Percentiles rank a stretch among this genome's conserved stretches.
Conservation (phyloP, 345 rosid species). For the Ricinus communis region DNA sequence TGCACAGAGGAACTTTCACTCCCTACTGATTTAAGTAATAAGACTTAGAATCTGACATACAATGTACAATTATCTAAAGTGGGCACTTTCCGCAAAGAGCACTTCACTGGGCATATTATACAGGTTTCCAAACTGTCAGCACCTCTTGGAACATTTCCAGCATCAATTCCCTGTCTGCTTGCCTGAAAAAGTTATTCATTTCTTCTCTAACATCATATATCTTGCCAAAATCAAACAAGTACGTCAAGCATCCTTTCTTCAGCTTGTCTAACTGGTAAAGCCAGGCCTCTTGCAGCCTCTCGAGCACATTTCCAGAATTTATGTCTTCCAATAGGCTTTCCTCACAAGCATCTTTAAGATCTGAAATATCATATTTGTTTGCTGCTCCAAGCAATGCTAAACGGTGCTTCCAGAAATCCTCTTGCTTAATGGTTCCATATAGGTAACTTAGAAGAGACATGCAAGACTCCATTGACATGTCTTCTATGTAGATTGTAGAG, state of each 20-base stretch:
- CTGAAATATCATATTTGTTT: conserved; percentile 73
- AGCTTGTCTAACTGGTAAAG: conserved; percentile 77
- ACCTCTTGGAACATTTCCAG: conserved; percentile 92
- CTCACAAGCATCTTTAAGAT: conserved; percentile 78
- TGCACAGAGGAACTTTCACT: not conserved
- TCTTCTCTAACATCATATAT: conserved; percentile 80
- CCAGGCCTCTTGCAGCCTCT: conserved; percentile 91
- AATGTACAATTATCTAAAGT: conserved; percentile 2
- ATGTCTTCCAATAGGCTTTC: conserved; percentile 90
- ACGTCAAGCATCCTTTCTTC: conserved; percentile 81
- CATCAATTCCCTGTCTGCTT: conserved; percentile 79
- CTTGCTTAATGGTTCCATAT: conserved; percentile 77
- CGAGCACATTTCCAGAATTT: conserved; percentile 74
- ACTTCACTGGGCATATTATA: conserved; percentile 19
- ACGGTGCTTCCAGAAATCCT: conserved; percentile 92
- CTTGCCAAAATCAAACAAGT: conserved; percentile 88
- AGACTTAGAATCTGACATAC: not conserved
- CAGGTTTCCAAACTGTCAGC: conserved; percentile 72
- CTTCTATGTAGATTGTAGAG: conserved; percentile 72
- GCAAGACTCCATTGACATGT: conserved; percentile 86
- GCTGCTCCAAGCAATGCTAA: conserved; percentile 73
- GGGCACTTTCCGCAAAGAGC: not conserved
- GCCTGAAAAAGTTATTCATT: conserved; percentile 66
- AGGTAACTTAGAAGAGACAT: conserved; percentile 71
- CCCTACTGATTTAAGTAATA: not conserved